phyloP scores from a whole-genome alignment of 495 filamentous ascomycete species.

The Lepidopterella palustris region DNA sequence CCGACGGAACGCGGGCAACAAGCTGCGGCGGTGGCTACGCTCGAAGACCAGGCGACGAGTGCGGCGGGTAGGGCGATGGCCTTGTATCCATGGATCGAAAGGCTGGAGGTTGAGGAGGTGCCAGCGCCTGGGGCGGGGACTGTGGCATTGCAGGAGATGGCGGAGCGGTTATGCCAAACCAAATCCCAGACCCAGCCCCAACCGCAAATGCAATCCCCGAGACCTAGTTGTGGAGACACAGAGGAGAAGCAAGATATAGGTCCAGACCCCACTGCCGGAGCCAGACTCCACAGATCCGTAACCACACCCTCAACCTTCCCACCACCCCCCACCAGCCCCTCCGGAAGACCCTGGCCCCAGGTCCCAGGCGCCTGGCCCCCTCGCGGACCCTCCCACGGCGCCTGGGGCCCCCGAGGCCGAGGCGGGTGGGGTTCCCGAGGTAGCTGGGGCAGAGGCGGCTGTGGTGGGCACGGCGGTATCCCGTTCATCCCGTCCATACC shows the following conservation, averaged over 20 bases:
- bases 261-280: background rate
- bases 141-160: slow-evolving; percentile 13
- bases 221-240: no score
- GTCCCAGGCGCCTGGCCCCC: background rate
- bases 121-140: slow-evolving; percentile 3
- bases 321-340: background rate
- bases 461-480: background rate
- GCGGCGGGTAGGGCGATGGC: slow-evolving; percentile 3
- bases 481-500: background rate
- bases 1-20: slow-evolving; percentile 18
- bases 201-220: no score
- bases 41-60: background rate
- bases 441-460: background rate
- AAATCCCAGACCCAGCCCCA: no score
- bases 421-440: background rate
- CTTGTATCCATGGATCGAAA: slow-evolving; percentile 20
- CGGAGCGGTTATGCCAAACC: slow-evolving; percentile 4
- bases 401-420: background rate
- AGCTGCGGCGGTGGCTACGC: slow-evolving; percentile 15
- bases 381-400: background rate
- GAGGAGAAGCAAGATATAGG: background rate
- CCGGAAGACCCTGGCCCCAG: background rate
- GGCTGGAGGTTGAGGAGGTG: slow-evolving; percentile 10
- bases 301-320: background rate
- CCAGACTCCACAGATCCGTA: background rate